A percentile compares a stretch with the other conserved stretches of the same genome.
Evolutionary conservation across 2,329 filamentous ascomycete genomes (phyloP).

Genomic region (Claviceps spartinae): DNA sequence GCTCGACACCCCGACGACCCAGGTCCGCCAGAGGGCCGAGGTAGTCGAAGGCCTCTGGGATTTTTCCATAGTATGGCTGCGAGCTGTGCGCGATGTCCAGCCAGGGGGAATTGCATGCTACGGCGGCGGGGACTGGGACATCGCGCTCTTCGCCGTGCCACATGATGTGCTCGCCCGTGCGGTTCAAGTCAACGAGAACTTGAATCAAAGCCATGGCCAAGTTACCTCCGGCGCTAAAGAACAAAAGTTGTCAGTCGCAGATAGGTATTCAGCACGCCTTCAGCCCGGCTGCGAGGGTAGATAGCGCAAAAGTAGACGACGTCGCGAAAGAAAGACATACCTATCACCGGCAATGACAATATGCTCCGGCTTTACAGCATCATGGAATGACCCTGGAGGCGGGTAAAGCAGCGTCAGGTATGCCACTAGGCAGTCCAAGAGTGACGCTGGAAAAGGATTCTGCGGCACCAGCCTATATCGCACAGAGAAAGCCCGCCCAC

Average conservation of each 20-base stretch:
- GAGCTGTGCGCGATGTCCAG: constrained; percentile 51
- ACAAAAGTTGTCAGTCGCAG: too few species aligned
- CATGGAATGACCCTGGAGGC: constrained; percentile 51
- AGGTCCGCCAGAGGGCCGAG: constrained; percentile 35
- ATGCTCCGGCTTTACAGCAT: constrained; percentile 47
- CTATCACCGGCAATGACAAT: constrained; percentile 63
- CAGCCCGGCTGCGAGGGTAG: not conserved
- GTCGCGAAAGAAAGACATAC: constrained; percentile 16
- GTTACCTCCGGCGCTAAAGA: constrained; percentile 54
- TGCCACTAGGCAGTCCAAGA: constrained; percentile 58
- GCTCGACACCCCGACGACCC: constrained; percentile 15
- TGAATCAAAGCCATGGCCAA: constrained; percentile 54
- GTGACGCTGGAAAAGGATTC: constrained; percentile 57
- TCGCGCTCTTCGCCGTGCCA: constrained; percentile 48
- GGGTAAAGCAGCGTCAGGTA: constrained; percentile 65
- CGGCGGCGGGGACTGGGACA: constrained; percentile 53
- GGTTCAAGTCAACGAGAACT: constrained; percentile 49
- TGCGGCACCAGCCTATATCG: constrained; percentile 66
- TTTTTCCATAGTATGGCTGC: constrained; percentile 15
- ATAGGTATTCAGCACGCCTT: not conserved
- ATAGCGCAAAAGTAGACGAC: too few species aligned
- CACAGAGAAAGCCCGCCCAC: constrained; percentile 56
- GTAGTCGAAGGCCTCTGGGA: constrained; percentile 21
- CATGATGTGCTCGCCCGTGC: constrained; percentile 30
- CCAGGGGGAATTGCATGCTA: constrained; percentile 55